phyloP scores from a whole-genome alignment of 495 filamentous ascomycete species.

The Aspergillus saccharolyticus region DNA sequence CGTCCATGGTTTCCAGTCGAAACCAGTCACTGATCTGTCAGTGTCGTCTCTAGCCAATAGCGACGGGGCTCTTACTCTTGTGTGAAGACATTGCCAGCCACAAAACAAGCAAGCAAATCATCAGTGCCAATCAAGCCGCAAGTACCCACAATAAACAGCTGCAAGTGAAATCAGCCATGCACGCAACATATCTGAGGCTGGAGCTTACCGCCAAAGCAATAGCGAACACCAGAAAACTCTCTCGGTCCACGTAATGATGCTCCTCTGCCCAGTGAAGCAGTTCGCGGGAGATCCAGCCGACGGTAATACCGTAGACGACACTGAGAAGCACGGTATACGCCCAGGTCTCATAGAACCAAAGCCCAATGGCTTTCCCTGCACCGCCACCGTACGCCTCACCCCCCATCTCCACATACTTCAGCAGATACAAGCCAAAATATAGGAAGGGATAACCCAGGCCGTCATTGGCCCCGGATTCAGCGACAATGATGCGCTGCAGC shows the following conservation, averaged over 20 bases:
- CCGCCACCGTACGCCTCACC: conserved; percentile 55
- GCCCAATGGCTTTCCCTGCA: conserved; percentile 59
- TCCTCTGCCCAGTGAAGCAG: conserved; percentile 80
- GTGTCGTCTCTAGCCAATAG: neutral
- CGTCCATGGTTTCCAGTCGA: conserved; percentile 79
- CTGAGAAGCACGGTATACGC: conserved; percentile 77
- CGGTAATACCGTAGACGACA: conserved; percentile 66
- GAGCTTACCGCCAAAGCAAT: conserved; percentile 69
- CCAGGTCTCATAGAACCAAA: conserved; percentile 89
- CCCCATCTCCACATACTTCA: conserved; percentile 64
- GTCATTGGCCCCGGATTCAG: conserved; percentile 89
- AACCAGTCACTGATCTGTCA: conserved; percentile 68
- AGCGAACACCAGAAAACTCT: conserved; percentile 86
- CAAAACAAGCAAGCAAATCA: conserved; percentile 89
- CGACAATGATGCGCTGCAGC: conserved; percentile 81
- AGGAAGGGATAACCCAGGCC: conserved; percentile 92
- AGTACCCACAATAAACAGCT: conserved; percentile 79
- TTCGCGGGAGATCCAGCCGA: conserved; percentile 78
- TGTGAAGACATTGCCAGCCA: conserved; percentile 87
- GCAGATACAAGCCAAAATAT: conserved; percentile 76
- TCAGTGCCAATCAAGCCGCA: conserved; percentile 88
- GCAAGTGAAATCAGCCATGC: conserved; percentile 12
- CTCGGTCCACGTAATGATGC: conserved; percentile 76
- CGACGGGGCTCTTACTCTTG: conserved; percentile 54
- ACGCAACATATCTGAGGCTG: conserved; percentile 14